Evolutionary conservation across 2,329 filamentous ascomycete species (phyloP).

Genomic region (Rasamsonia emersonii): DNA sequence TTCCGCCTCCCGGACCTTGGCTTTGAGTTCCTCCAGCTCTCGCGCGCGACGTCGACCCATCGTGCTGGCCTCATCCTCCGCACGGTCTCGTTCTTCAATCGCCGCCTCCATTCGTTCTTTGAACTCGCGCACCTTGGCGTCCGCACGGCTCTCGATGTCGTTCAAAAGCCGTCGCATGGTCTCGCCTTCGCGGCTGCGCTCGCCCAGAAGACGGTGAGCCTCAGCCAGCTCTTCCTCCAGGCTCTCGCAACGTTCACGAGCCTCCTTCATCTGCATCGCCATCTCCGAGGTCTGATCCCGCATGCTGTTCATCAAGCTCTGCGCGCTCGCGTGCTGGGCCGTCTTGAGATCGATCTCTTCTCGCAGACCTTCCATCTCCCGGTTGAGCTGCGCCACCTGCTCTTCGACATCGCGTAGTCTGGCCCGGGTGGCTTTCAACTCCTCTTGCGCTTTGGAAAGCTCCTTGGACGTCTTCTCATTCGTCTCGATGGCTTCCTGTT

Average conservation of each 20-base stretch:
- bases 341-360: constrained; percentile 79
- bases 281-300: constrained; percentile 85
- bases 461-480: constrained; percentile 65
- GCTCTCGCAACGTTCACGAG: constrained; percentile 69
- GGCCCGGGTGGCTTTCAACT: constrained; percentile 49
- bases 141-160: constrained; percentile 76
- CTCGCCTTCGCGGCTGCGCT: constrained; percentile 84
- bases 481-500: constrained; percentile 65
- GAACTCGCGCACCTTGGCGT: constrained; percentile 78
- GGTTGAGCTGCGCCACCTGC: constrained; percentile 57
- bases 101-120: constrained; percentile 79
- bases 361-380: constrained; percentile 58
- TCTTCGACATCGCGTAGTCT: constrained; percentile 67
- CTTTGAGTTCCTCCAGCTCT: constrained; percentile 79
- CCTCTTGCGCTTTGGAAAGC: constrained; percentile 62
- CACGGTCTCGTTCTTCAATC: constrained; percentile 85
- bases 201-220: constrained; percentile 73
- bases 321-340: constrained; percentile 75
- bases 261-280: constrained; percentile 83
- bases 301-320: constrained; percentile 83
- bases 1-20: constrained; percentile 72
- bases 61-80: constrained; percentile 81
- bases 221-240: constrained; percentile 89
- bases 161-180: constrained; percentile 85
- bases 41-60: constrained; percentile 66